phyloP scores from a whole-genome alignment of 83 land plant genomes.

The Isoetes engelmannii region DNA sequence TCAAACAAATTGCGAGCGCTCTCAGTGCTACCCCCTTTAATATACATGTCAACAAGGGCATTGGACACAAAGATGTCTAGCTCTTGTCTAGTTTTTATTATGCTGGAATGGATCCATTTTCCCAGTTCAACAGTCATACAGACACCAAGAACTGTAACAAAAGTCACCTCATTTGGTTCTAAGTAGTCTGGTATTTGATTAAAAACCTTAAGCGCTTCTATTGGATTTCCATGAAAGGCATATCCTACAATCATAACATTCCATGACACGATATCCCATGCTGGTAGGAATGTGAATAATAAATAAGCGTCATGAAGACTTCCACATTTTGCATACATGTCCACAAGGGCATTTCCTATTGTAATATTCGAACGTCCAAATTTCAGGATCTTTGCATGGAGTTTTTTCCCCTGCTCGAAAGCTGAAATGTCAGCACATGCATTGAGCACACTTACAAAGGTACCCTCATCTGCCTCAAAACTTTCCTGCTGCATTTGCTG shows the following conservation, averaged over 20 bases:
- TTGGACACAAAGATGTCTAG: too few species aligned
- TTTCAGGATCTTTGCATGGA: conserved; percentile 18
- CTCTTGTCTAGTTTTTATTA: conserved; percentile 20
- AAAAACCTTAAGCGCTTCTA: conserved; percentile 27
- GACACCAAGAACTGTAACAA: conserved; percentile 38
- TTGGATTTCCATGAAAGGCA: conserved; percentile 36
- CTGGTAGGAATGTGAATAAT: conserved; percentile 9
- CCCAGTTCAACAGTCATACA: conserved; percentile 36
- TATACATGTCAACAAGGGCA: conserved; percentile 1
- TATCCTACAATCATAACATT: conserved; percentile 34
- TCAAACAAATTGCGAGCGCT: conserved; percentile 8
- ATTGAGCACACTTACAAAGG: conserved; percentile 18
- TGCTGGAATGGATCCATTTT: conserved; percentile 26
- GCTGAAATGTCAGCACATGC: background rate
- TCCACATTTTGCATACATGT: conserved; percentile 14
- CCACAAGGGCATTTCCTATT: conserved; percentile 13
- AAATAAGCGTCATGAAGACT: conserved; percentile 4
- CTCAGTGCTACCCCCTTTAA: conserved; percentile 1
- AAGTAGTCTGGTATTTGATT: conserved; percentile 26
- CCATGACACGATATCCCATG: conserved; percentile 35
- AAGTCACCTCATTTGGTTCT: conserved; percentile 35
- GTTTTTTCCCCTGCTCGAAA: conserved; percentile 12
- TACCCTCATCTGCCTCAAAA: conserved; percentile 13
- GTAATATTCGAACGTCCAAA: conserved; percentile 6
- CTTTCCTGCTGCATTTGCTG: conserved; percentile 22